Base-by-base conservation (phyloP, 768 basidiomycete genomes). In the Sistotremastrum suecicum region DNA sequence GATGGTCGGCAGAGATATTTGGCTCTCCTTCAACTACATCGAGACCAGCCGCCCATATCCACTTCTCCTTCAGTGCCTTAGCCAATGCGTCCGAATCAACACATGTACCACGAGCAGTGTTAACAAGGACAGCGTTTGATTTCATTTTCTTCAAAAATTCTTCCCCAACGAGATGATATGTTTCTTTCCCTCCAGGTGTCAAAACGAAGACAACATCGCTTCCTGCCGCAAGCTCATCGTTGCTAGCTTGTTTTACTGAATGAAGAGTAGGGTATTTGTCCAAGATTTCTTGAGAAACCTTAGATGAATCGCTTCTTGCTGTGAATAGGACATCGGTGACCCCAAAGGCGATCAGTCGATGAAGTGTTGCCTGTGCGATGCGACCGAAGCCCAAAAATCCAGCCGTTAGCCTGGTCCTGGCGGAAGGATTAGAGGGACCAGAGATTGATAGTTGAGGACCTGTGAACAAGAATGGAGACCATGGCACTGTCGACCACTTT, bases 1-100 rank as follows among this genome's bases (percentile, higher is more conserved):
- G 80, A 58, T 99, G 91, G 50, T 83, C 80, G 2, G 63, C 59
- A 1, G 62, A 54, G 30, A 99, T 69, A 39, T 80, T 61, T 0
- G 92, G 92, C 59, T 98, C 92, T 12, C 90, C 90, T 52, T 90
- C 87, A 5, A 97, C 78, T 34, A 98, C 94, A 60, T 99, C 94
- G 7, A 99, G 55, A 0, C 89, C 94, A 0, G 95, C 95, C 28
- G 79, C 91, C 72, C 83, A 92, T 28, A 99, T 83, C 76, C 81
- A 80, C 3, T 72, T 73, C 49, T 83, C 76, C 40, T 66, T 59
- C 38, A 98, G 63, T 2, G 92, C 94, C 49, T 70, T 75, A 2
- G 82, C 83, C 6, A 99, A 70, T 8, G 92, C 94, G 41, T 84
- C 77, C 0, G 86, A 87, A 59, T 99, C 90, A 5, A 99, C 86